Evolutionary conservation across 768 basidiomycete genomes (phyloP), one percentile per base, ranked within the genome.

Genomic region (Agaricus sinodeliciosus): DNA sequence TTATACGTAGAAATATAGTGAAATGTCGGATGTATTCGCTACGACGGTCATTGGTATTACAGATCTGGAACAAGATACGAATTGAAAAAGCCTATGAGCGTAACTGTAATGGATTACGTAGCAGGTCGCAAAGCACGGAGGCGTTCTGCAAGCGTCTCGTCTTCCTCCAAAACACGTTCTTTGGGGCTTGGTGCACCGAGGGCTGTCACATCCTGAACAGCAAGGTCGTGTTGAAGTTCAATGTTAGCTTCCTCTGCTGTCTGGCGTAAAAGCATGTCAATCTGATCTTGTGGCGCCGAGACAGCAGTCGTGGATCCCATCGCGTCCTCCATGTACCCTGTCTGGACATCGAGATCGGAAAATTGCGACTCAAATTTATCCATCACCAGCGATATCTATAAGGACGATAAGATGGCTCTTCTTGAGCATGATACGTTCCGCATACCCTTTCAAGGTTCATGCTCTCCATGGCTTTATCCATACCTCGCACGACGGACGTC

Each of bases 391-490:
- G 96, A 95, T 63, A 99, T 98, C 95, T 97, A 65, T 39, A 15
- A 50, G 19, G 25, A 18, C 26, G 13, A 43, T 22, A 31, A 15
- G 27, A 44, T 47, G 36, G 28, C 45, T 34, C 47, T 11, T 45
- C 26, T 4, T 44, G 31, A 35, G 19, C 26, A 28, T 31, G 22
- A 35, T 26, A 28, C 37, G 26, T 44, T 31, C 31, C 34, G 11
- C 18, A n/a, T 84, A 96, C 95, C 66, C 87, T 79, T 62, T 99
- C 96, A 52, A 98, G 80, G 73, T 99, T 98, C 96, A 99, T 99
- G 69, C 78, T 88, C 61, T 96, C 89, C 96, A 99, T 98, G 3
- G 96, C 96, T 65, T 87, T 90, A 67, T 99, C 96, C 96, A 99
- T 98, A 31, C 94, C 94, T 62, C 84, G 85, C 42, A 99, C 96